Evolutionary conservation across 2,329 filamentous ascomycete genomes (phyloP).

Genomic region (Samsoniella hepiali): DNA sequence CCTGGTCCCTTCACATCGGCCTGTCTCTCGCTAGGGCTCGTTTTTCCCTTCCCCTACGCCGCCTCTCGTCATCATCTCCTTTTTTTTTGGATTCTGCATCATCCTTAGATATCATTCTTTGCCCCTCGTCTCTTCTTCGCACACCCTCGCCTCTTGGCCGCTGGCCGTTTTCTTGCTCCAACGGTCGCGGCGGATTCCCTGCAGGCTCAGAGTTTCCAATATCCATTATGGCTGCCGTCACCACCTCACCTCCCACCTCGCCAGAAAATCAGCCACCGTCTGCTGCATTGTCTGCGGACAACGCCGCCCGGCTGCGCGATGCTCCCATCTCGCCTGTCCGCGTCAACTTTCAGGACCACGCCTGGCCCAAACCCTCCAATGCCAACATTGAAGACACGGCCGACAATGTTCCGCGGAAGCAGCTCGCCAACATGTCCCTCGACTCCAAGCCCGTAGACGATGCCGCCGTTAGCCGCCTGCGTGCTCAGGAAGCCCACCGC

Average conservation of each 20-base stretch:
- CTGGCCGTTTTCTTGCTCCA: constrained; percentile 9
- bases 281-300: constrained; percentile 25
- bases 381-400: constrained; percentile 47
- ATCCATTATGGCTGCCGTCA: constrained; percentile 24
- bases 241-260: constrained; percentile 33
- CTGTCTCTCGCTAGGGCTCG: constrained; percentile 7
- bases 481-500: constrained; percentile 39
- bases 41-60: constrained; percentile 7
- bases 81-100: constrained; percentile 10
- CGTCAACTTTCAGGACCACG: constrained; percentile 51
- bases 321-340: constrained; percentile 55
- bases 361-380: constrained; percentile 52
- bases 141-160: not conserved
- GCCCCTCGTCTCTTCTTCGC: not conserved
- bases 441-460: constrained; percentile 25
- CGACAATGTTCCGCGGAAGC: constrained; percentile 19
- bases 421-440: constrained; percentile 7
- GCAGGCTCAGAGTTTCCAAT: constrained; percentile 19
- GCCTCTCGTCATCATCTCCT: constrained; percentile 15
- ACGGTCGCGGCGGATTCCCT: constrained; percentile 15
- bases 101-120: constrained; percentile 14
- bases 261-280: constrained; percentile 38
- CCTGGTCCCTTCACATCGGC: constrained; percentile 5
- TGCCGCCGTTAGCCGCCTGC: constrained; percentile 30
- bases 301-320: constrained; percentile 46